Percentiles rank a stretch among this genome's conserved stretches.
phyloP scores from a whole-genome alignment of 495 filamentous ascomycete genomes.

The Neurospora intermedia region DNA sequence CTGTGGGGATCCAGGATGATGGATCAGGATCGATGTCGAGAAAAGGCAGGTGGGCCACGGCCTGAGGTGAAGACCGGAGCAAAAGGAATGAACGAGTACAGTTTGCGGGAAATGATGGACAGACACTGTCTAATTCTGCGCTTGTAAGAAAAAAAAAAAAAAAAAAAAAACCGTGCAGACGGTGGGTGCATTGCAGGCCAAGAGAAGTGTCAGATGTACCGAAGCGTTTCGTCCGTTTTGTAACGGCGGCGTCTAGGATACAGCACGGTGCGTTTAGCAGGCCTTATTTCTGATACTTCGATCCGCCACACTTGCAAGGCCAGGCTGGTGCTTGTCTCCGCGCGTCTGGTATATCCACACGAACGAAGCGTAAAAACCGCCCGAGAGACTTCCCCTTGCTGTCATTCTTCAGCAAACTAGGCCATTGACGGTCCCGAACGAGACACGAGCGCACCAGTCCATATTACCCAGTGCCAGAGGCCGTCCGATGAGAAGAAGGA shows the following conservation, averaged over 20 bases:
- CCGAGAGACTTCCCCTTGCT: not conserved
- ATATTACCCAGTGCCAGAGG: not conserved
- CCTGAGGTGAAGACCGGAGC: not conserved
- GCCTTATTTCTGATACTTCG: not conserved
- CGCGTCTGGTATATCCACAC: not conserved
- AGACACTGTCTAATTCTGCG: not conserved
- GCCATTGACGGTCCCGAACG: not conserved
- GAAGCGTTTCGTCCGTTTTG: not conserved
- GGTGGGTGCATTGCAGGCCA: not conserved
- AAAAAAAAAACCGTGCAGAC: not conserved
- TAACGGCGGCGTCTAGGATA: not conserved
- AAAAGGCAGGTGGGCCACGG: not conserved
- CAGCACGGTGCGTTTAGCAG: not conserved
- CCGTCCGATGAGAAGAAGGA: constrained; percentile 17
- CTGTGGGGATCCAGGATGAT: not conserved
- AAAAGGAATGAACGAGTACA: not conserved
- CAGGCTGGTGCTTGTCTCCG: not conserved
- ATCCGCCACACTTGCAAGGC: not conserved
- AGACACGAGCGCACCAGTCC: not conserved
- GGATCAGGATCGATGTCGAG: not conserved
- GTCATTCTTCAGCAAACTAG: not conserved
- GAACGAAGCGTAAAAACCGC: not conserved
- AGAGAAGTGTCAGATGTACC: not conserved
- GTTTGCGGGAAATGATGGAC: not conserved
- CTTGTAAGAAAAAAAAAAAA: not conserved